Evolutionary conservation across 202 grass and related monocot genomes (phyloP).

Genomic region (Zoysia matrella): DNA sequence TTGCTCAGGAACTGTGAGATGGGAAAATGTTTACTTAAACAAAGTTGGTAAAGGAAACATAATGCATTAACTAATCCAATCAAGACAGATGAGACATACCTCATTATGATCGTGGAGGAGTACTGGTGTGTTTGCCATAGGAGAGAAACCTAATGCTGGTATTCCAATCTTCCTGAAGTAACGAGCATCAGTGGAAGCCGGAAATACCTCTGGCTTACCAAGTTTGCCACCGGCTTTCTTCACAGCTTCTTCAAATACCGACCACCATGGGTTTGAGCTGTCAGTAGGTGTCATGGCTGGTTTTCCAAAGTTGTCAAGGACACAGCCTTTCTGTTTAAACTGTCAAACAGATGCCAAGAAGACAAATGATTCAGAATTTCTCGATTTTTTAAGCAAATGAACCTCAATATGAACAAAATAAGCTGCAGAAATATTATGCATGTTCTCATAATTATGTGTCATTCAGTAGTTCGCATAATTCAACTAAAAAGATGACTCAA

Average conservation of each 20-base stretch:
- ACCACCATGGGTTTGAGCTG: constrained; percentile 87
- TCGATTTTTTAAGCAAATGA: background rate
- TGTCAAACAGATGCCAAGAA: constrained; percentile 37
- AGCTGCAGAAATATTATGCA: background rate
- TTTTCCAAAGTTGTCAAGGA: constrained; percentile 74
- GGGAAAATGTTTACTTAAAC: background rate
- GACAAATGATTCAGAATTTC: background rate
- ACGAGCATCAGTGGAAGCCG: constrained; percentile 83
- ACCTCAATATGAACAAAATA: background rate
- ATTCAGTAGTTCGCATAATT: background rate
- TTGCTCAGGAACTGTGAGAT: constrained; percentile 77
- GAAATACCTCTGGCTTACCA: constrained; percentile 84
- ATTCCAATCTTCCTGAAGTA: constrained; percentile 76
- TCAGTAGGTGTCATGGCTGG: constrained; percentile 65
- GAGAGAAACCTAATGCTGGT: constrained; percentile 94
- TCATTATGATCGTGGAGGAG: constrained; percentile 97
- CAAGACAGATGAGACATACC: constrained; percentile 48
- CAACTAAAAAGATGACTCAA: background rate
- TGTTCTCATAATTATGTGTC: background rate
- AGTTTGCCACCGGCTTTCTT: constrained; percentile 78
- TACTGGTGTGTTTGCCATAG: constrained; percentile 88
- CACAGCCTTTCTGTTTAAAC: constrained; percentile 72
- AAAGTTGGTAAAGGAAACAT: background rate
- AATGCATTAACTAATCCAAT: background rate
- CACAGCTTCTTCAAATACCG: constrained; percentile 68